Evolutionary conservation across 345 rosid species (phyloP).

Genomic region (Fremontodendron californicum): DNA sequence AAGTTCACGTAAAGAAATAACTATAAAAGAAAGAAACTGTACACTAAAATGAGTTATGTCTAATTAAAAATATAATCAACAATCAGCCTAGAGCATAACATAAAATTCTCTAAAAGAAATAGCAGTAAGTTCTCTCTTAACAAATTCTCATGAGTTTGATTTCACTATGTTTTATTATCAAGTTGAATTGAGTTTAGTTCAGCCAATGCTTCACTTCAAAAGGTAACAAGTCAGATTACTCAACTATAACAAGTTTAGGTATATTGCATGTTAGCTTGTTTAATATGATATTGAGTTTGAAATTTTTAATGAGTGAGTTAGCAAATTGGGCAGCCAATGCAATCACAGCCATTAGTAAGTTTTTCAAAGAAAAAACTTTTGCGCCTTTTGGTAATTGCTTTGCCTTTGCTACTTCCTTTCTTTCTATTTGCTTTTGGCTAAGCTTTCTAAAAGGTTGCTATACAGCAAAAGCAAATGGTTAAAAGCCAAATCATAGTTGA

Average conservation of each 20-base stretch:
- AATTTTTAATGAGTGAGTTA: too few species aligned
- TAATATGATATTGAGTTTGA: too few species aligned
- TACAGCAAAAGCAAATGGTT: too few species aligned
- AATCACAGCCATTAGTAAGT: too few species aligned
- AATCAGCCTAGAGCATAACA: background rate
- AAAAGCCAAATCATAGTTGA: too few species aligned
- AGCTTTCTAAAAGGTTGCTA: too few species aligned
- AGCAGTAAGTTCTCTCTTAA: background rate
- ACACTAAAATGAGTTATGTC: background rate
- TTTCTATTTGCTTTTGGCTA: too few species aligned
- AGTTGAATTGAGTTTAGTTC: background rate
- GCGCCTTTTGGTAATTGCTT: too few species aligned
- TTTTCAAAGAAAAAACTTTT: too few species aligned
- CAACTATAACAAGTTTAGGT: background rate
- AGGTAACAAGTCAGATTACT: background rate
- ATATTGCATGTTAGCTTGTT: background rate
- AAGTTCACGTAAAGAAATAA: background rate
- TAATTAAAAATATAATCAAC: background rate
- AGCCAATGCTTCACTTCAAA: background rate
- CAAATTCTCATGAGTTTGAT: background rate
- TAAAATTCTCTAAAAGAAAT: background rate
- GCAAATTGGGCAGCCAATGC: background rate
- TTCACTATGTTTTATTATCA: background rate
- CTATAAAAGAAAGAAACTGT: background rate
- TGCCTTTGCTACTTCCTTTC: too few species aligned